phyloP scores from a whole-genome alignment of 345 rosid species.

The Camelina neglecta region DNA sequence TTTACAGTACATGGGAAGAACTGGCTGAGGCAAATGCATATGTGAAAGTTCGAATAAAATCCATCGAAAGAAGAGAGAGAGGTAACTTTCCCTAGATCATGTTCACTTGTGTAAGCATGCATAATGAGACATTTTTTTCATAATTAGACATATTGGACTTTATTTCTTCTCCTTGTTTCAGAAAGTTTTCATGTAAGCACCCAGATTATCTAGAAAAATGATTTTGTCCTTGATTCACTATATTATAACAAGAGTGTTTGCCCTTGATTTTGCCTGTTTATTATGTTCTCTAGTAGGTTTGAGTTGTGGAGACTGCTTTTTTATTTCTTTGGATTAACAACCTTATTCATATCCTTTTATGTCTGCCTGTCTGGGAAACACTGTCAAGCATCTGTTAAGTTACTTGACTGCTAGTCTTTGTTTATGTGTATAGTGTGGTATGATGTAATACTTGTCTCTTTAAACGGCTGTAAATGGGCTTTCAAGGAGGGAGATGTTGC shows the following conservation, averaged over 20 bases:
- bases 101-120: constrained; percentile 7
- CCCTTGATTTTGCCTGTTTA: neutral
- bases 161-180: constrained; percentile 3
- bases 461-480: constrained; percentile 80
- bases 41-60: constrained; percentile 72
- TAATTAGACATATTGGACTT: neutral
- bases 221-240: constrained; percentile 1
- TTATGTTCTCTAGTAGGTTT: constrained; percentile 1
- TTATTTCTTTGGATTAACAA: constrained; percentile 7
- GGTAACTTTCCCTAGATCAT: constrained; percentile 51
- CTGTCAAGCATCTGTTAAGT: neutral
- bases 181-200: neutral
- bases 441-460: constrained; percentile 76
- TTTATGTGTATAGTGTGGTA: constrained; percentile 74
- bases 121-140: neutral
- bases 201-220: neutral
- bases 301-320: neutral
- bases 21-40: constrained; percentile 70
- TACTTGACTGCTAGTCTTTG: constrained; percentile 36
- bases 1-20: constrained; percentile 95
- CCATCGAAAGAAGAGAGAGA: constrained; percentile 89
- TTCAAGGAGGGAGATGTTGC: constrained; percentile 99
- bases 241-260: neutral
- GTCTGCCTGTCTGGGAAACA: neutral
- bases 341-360: neutral